A percentile compares a stretch with the other conserved stretches of the same genome.
phyloP scores from a whole-genome alignment of 1,284 basidiomycete genomes.

The Thelephora terrestris region DNA sequence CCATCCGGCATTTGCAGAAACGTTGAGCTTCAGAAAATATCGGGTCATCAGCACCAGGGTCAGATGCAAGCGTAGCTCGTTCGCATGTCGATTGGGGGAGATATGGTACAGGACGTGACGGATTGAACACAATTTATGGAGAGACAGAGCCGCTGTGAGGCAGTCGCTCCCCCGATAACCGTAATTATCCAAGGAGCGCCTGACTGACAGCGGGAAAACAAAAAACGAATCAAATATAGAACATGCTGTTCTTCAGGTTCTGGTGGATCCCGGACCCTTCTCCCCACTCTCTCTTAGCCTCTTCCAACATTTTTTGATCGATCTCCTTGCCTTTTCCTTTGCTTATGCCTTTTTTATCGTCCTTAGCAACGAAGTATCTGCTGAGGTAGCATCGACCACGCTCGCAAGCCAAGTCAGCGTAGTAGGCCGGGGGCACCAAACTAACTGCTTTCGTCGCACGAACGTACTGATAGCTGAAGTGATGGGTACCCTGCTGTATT shows the following conservation, averaged over 20 bases:
- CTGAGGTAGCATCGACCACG: slow-evolving; percentile 62
- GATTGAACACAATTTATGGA: too few relatives aligned
- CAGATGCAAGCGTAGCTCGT: too few relatives aligned
- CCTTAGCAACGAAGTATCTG: slow-evolving; percentile 42
- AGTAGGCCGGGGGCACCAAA: slow-evolving; percentile 65
- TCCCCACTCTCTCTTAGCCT: slow-evolving; percentile 50
- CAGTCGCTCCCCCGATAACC: too few relatives aligned
- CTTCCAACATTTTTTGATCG: slow-evolving; percentile 34
- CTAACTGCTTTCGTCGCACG: slow-evolving; percentile 72
- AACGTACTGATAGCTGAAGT: slow-evolving; percentile 57
- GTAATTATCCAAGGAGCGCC: too few relatives aligned
- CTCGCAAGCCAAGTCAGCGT: slow-evolving; percentile 70
- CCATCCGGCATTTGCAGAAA: too few relatives aligned
- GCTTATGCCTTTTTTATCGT: too few relatives aligned
- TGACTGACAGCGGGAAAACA: not conserved
- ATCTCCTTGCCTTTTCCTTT: slow-evolving; percentile 18
- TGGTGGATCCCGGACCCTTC: slow-evolving; percentile 48
- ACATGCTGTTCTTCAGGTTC: slow-evolving; percentile 53
- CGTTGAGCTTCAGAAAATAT: too few relatives aligned
- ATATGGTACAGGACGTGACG: too few relatives aligned
- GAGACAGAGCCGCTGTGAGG: too few relatives aligned
- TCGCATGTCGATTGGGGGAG: too few relatives aligned
- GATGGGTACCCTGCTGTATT: slow-evolving; percentile 57
- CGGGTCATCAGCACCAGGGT: too few relatives aligned
- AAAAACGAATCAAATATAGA: slow-evolving; percentile 46